These are phyloP conservation scores for Calocybe gangraenosa DNA, from an alignment of 768 basidiomycete species.

Conservation along the genomic window DNA sequence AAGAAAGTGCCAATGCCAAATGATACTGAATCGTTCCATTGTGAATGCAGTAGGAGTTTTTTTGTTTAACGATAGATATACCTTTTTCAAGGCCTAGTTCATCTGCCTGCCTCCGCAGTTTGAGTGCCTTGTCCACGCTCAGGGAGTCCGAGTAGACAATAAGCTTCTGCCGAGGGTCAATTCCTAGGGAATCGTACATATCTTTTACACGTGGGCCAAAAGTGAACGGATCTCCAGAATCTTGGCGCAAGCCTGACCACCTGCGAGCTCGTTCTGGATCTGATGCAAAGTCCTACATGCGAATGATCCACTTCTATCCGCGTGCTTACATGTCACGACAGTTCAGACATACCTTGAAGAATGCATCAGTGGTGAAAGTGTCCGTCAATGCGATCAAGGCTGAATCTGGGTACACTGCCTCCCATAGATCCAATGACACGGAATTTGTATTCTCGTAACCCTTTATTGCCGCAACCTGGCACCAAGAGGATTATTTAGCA, in stretches of 20 bases:
- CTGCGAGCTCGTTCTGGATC: conserved; percentile 57
- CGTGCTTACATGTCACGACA: not conserved
- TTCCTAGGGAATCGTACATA: conserved; percentile 66
- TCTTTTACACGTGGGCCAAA: conserved; percentile 74
- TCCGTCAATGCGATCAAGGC: conserved; percentile 85
- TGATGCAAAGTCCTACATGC: conserved; percentile 48
- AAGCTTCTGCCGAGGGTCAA: conserved; percentile 59
- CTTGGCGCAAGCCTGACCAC: conserved; percentile 88
- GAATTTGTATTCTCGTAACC: conserved; percentile 80
- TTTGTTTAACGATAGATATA: conserved; percentile 16
- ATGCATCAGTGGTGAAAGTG: conserved; percentile 86
- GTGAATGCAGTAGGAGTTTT: not conserved
- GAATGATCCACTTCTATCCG: conserved; percentile 1
- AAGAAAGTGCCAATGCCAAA: conserved; percentile 94
- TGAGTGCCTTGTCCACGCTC: conserved; percentile 64
- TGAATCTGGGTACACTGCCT: conserved; percentile 57
- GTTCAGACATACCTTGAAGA: conserved; percentile 59
- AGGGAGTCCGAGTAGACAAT: conserved; percentile 87
- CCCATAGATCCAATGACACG: conserved; percentile 82
- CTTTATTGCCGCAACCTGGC: conserved; percentile 73
- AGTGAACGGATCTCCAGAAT: conserved; percentile 86
- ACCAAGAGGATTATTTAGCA: conserved; percentile 1
- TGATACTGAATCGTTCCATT: conserved; percentile 46
- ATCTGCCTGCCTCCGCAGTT: conserved; percentile 66
- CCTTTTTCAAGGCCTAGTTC: conserved; percentile 66